These are phyloP conservation scores for Beverwykella pulmonaria DNA, from an alignment of 495 filamentous ascomycete species.

Conservation along the genomic window DNA sequence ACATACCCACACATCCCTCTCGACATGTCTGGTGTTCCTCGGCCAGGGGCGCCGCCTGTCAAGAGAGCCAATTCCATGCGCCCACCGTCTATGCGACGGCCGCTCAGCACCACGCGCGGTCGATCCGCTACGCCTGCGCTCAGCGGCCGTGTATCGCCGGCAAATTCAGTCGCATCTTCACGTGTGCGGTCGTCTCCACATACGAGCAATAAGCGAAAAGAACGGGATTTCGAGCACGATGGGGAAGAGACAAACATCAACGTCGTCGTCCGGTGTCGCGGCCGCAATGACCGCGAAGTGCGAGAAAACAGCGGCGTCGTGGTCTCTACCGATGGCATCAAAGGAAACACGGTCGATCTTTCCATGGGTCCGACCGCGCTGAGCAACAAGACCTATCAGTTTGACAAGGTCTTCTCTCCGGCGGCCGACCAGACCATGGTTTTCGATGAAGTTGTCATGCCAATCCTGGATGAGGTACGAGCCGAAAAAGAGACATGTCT, in stretches of 20 bases:
- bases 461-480: slow-evolving; percentile 86
- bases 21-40: slow-evolving; percentile 33
- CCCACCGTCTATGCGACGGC: slow-evolving; percentile 55
- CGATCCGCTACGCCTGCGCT: slow-evolving; percentile 53
- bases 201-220: slow-evolving; percentile 70
- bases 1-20: slow-evolving; percentile 5
- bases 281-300: slow-evolving; percentile 88
- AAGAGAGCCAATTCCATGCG: slow-evolving; percentile 58
- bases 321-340: slow-evolving; percentile 80
- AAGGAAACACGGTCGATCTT: slow-evolving; percentile 78
- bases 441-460: slow-evolving; percentile 90
- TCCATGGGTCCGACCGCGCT: slow-evolving; percentile 91
- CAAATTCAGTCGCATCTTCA: slow-evolving; percentile 64
- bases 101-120: slow-evolving; percentile 43
- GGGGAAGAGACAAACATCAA: slow-evolving; percentile 93
- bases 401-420: slow-evolving; percentile 95
- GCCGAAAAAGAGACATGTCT: neutral
- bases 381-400: slow-evolving; percentile 94
- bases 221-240: slow-evolving; percentile 76
- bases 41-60: slow-evolving; percentile 35
- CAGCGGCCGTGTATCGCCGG: slow-evolving; percentile 60
- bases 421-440: slow-evolving; percentile 91
- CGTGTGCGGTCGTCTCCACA: slow-evolving; percentile 50
- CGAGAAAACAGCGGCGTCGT: slow-evolving; percentile 92
- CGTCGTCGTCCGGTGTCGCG: slow-evolving; percentile 92